Evolutionary conservation across 768 basidiomycete genomes (phyloP).

Genomic region (Phlegmacium glaucopus): DNA sequence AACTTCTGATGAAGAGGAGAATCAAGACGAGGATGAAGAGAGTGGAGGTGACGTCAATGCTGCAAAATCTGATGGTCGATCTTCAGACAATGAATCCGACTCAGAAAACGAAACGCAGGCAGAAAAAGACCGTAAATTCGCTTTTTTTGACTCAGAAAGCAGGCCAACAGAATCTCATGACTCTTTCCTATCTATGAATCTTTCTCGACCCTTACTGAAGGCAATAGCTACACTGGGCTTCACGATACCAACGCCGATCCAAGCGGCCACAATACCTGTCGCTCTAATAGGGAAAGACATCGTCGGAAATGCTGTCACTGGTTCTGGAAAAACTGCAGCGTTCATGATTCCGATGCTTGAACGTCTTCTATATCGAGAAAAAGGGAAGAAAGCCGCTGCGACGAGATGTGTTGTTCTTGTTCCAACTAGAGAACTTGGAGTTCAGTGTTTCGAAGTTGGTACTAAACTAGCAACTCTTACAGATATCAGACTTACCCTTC

Average conservation of each 20-base stretch:
- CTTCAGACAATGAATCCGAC: constrained; percentile 43
- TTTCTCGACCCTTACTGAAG: constrained; percentile 92
- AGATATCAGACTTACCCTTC: constrained; percentile 87
- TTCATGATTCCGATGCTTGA: constrained; percentile 95
- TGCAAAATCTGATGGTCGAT: constrained; percentile 13
- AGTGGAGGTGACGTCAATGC: constrained; percentile 8
- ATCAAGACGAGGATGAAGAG: constrained; percentile 28
- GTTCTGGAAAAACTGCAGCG: constrained; percentile 97
- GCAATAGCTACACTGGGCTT: constrained; percentile 83
- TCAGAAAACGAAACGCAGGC: constrained; percentile 57
- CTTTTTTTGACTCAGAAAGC: constrained; percentile 76
- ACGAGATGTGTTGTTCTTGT: constrained; percentile 90
- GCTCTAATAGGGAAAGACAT: constrained; percentile 94
- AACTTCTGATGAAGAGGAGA: constrained; percentile 24
- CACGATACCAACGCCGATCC: constrained; percentile 89
- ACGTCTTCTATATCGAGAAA: constrained; percentile 87
- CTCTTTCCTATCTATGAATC: constrained; percentile 91
- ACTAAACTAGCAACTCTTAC: constrained; percentile 81
- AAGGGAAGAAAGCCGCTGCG: constrained; percentile 80
- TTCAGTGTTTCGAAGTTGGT: constrained; percentile 93
- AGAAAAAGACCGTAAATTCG: constrained; percentile 76
- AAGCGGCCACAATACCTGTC: constrained; percentile 89
- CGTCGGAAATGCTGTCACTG: constrained; percentile 94
- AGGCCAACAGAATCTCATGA: constrained; percentile 50
- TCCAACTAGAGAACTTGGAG: constrained; percentile 93